Conservation (phyloP, 2,329 filamentous ascomycete species). For the Pestalotiopsis fici region DNA sequence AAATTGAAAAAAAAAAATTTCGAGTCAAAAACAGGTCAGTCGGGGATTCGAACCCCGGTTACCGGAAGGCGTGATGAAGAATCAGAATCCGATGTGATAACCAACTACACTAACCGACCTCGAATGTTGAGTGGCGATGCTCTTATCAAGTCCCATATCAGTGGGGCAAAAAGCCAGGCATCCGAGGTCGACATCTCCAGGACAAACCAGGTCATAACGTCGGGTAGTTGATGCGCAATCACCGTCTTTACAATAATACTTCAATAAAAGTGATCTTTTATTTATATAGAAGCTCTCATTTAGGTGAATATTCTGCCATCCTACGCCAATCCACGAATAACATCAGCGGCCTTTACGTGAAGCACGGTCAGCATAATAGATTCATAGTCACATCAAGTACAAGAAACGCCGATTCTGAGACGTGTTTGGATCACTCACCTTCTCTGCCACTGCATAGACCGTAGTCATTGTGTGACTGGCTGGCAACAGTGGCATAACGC, state of each 20-base stretch:
- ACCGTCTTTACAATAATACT: not conserved
- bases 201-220: not conserved
- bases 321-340: not conserved
- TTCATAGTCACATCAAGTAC: no score
- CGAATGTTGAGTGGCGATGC: not conserved
- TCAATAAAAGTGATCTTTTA: not conserved
- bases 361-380: not conserved
- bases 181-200: not conserved
- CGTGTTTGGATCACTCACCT: not conserved
- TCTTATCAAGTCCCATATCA: not conserved
- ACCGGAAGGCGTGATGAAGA: not conserved
- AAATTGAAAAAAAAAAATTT: not conserved
- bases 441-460: constrained; percentile 8
- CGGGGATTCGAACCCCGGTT: constrained; percentile 7
- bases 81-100: constrained; percentile 9
- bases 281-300: not conserved
- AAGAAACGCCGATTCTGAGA: no score
- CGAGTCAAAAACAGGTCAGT: not conserved
- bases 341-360: not conserved
- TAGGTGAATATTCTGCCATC: not conserved
- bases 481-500: constrained; percentile 1
- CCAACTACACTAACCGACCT: constrained; percentile 6
- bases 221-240: not conserved
- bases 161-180: not conserved
- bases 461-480: not conserved